Conservation (phyloP, 2,329 filamentous ascomycete species). For the Pestalotiopsis sp. region DNA sequence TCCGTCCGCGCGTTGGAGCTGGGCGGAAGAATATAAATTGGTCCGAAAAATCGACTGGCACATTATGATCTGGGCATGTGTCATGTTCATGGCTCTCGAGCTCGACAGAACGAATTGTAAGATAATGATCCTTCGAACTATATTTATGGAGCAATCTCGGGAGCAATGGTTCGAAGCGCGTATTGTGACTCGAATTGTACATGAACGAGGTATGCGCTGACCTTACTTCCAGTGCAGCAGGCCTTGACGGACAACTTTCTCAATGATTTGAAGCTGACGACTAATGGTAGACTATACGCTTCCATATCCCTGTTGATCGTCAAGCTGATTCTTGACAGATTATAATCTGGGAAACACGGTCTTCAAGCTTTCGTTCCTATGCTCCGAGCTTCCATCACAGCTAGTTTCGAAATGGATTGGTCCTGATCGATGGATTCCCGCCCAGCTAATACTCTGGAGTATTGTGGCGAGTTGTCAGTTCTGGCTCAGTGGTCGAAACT, state of each 20-base stretch:
- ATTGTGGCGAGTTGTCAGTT: constrained; percentile 33
- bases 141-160: too few species aligned
- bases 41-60: constrained; percentile 30
- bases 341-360: constrained; percentile 57
- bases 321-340: constrained; percentile 24
- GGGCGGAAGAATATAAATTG: constrained; percentile 31
- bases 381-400: constrained; percentile 25
- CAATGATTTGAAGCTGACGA: constrained; percentile 33
- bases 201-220: not conserved
- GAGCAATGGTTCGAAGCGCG: too few species aligned
- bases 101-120: constrained; percentile 45
- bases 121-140: not conserved
- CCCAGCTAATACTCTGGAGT: constrained; percentile 36
- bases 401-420: constrained; percentile 25
- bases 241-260: constrained; percentile 35
- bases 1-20: constrained; percentile 32
- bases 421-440: constrained; percentile 31
- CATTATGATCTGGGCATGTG: constrained; percentile 52
- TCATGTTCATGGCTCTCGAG: constrained; percentile 56
- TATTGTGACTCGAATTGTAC: too few species aligned
- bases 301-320: too few species aligned
- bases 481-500: constrained; percentile 26
- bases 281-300: constrained; percentile 33
- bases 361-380: constrained; percentile 49
- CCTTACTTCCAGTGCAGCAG: constrained; percentile 25